phyloP scores from a whole-genome alignment of 148 eudicot species.

The Polygonum maritimum region DNA sequence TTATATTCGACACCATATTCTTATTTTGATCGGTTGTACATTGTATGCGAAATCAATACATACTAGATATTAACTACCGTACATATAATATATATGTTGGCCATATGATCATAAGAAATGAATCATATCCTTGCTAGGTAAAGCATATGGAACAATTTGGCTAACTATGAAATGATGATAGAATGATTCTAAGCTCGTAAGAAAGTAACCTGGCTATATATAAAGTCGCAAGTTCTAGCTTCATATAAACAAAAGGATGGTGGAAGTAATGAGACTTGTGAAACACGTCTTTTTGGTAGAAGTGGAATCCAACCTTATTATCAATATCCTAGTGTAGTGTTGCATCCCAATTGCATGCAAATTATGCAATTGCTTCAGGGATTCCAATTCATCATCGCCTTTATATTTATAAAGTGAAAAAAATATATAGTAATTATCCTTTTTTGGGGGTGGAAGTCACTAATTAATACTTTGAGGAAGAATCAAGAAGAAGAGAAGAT shows the following conservation, averaged over 20 bases:
- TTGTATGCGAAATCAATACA: too few species aligned
- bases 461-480: too few species aligned
- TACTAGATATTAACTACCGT: too few species aligned
- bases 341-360: not conserved
- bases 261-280: not conserved
- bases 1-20: too few species aligned
- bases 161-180: not conserved
- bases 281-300: not conserved
- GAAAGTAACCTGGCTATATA: not conserved
- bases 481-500: too few species aligned
- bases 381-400: not conserved
- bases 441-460: not conserved
- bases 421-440: not conserved
- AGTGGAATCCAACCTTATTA: constrained; percentile 2
- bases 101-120: not conserved
- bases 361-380: not conserved
- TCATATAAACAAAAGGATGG: constrained; percentile 4
- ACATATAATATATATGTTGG: not conserved
- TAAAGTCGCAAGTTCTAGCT: not conserved
- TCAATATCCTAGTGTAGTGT: not conserved
- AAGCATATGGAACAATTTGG: not conserved
- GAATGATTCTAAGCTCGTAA: not conserved
- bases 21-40: too few species aligned
- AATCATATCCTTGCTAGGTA: not conserved
- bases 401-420: not conserved